Evolutionary conservation across 495 filamentous ascomycete genomes (phyloP).

Genomic region (Aspergillus leporis): DNA sequence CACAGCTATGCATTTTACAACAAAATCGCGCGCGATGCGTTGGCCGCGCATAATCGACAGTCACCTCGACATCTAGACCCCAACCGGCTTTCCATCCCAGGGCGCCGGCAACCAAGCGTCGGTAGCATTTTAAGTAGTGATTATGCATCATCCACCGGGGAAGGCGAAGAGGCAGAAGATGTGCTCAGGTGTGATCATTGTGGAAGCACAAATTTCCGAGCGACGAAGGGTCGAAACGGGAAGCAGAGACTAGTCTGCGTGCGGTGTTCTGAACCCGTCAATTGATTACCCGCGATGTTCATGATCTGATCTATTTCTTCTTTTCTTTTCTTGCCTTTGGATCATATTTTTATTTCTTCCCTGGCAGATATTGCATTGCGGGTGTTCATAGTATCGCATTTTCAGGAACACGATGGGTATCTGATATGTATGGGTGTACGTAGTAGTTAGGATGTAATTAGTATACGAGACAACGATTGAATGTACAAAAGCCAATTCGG

Average conservation of each 20-base stretch:
- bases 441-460: neutral
- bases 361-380: neutral
- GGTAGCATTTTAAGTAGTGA: conserved; percentile 51
- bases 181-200: conserved; percentile 52
- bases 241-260: conserved; percentile 55
- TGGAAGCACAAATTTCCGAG: conserved; percentile 52
- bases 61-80: conserved; percentile 31
- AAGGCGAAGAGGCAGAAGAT: conserved; percentile 38
- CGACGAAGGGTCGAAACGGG: conserved; percentile 44
- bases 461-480: conserved; percentile 9
- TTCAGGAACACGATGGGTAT: neutral
- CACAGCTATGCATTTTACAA: conserved; percentile 57
- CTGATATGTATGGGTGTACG: neutral
- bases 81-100: conserved; percentile 20
- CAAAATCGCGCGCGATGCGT: conserved; percentile 46
- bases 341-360: neutral
- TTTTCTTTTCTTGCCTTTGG: neutral
- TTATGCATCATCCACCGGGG: conserved; percentile 36
- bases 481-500: neutral
- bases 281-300: conserved; percentile 2
- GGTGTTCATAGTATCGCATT: neutral
- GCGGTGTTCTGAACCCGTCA: conserved; percentile 41
- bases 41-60: conserved; percentile 35
- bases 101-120: conserved; percentile 35
- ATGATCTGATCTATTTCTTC: neutral